Percentiles rank a stretch among this genome's conserved stretches.
These are phyloP conservation scores for Debaryomyces castellii DNA, from an alignment of 805 yeast species.

Conservation along the genomic window DNA sequence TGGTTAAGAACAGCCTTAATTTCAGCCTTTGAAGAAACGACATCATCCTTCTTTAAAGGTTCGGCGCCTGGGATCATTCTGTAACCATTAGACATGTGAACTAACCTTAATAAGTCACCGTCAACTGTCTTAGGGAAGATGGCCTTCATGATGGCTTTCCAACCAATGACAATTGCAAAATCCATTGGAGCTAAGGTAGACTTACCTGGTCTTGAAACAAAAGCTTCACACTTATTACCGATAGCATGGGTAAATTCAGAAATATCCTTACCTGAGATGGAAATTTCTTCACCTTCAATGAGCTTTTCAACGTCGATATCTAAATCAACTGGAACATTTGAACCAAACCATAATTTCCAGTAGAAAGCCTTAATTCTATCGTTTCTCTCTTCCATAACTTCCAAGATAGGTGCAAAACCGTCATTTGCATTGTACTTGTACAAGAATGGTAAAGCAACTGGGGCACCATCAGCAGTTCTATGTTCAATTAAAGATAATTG, in stretches of 20 bases:
- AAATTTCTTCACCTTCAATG: conserved; percentile 67
- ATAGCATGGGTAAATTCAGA: conserved; percentile 95
- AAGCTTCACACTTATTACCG: conserved; percentile 96
- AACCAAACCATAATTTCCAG: conserved; percentile 96
- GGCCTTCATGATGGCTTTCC: conserved; percentile 98
- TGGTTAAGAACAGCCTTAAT: conserved; percentile 88
- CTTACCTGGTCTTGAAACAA: conserved; percentile 83
- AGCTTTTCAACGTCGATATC: conserved; percentile 69
- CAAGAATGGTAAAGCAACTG: conserved; percentile 74
- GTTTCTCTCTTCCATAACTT: conserved; percentile 87
- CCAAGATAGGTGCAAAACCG: conserved; percentile 95
- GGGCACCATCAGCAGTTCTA: conserved; percentile 75
- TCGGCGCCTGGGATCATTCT: conserved; percentile 88
- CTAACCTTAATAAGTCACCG: conserved; percentile 92
- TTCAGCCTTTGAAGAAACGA: conserved; percentile 77
- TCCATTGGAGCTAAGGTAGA: conserved; percentile 96
- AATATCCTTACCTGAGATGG: conserved; percentile 73
- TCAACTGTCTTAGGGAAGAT: conserved; percentile 95
- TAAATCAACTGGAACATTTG: conserved; percentile 56
- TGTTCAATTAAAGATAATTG: conserved; percentile 77
- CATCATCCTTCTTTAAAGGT: conserved; percentile 86
- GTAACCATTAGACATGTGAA: conserved; percentile 93
- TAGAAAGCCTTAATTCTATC: conserved; percentile 91
- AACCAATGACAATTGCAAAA: conserved; percentile 96
- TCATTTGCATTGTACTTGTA: conserved; percentile 78